Percentiles rank a stretch among this genome's conserved stretches.
Evolutionary conservation across 768 basidiomycete species (phyloP).

Genomic region (Russula sp.): DNA sequence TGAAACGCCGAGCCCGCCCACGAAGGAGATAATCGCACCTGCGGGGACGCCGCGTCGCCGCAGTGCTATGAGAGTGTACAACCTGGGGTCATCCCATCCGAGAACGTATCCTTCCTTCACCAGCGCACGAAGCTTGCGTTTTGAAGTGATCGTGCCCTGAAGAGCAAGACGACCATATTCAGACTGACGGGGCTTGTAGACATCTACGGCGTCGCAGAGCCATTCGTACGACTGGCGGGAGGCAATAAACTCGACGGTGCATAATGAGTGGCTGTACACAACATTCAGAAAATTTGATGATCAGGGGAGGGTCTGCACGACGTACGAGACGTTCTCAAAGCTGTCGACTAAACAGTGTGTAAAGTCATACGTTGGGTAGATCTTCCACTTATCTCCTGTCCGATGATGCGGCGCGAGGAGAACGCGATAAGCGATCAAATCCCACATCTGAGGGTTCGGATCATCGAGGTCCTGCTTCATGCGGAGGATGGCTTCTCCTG

Average conservation of each 20-base stretch:
- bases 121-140: constrained; percentile 86
- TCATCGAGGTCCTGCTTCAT: constrained; percentile 96
- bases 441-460: constrained; percentile 99
- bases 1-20: constrained; percentile 91
- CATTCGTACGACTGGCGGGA: constrained; percentile 98
- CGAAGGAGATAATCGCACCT: constrained; percentile 88
- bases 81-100: constrained; percentile 96
- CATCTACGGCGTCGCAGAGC: constrained; percentile 95
- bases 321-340: constrained; percentile 97
- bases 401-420: constrained; percentile 88
- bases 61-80: constrained; percentile 94
- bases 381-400: constrained; percentile 88
- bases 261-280: constrained; percentile 78
- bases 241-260: constrained; percentile 91
- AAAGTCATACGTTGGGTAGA: constrained; percentile 98
- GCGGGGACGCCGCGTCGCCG: constrained; percentile 96
- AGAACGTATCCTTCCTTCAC: constrained; percentile 78
- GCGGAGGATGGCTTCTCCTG: constrained; percentile 86
- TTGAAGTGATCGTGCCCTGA: constrained; percentile 94
- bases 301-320: constrained; percentile 21
- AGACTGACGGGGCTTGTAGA: constrained; percentile 95
- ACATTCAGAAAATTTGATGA: constrained; percentile 2
- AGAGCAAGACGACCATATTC: constrained; percentile 92
- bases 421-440: constrained; percentile 93
- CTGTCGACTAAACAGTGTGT: constrained; percentile 98